A percentile compares a stretch with the other conserved stretches of the same genome.
Evolutionary conservation across 164 flowering plant genomes (phyloP).

Genomic region (Tetrastigma voinierianum): DNA sequence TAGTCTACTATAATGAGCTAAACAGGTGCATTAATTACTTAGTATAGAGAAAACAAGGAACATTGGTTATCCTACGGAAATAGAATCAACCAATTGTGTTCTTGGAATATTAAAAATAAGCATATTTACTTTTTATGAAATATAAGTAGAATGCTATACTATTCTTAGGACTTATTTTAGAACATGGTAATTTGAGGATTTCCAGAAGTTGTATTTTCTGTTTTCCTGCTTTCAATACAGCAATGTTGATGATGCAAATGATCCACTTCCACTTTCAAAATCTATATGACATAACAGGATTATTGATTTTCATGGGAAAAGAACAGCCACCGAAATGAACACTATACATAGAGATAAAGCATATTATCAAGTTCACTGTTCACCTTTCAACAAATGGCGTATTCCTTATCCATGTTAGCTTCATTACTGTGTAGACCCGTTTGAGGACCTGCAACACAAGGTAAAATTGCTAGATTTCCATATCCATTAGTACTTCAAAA

Average conservation of each 20-base stretch:
- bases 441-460: constrained; percentile 65
- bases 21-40: background rate
- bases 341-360: too few relatives aligned
- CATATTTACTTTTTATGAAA: background rate
- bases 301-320: too few relatives aligned
- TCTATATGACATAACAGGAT: too few relatives aligned
- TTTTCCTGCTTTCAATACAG: too few relatives aligned
- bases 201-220: too few relatives aligned
- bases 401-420: constrained; percentile 86
- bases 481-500: background rate
- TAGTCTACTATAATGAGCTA: background rate
- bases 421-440: constrained; percentile 40
- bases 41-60: background rate
- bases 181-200: too few relatives aligned
- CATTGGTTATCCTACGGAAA: background rate
- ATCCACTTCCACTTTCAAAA: too few relatives aligned
- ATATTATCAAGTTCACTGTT: background rate
- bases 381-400: constrained; percentile 67
- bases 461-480: background rate
- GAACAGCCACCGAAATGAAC: too few relatives aligned
- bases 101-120: background rate
- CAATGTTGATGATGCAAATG: too few relatives aligned
- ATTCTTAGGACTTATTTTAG: too few relatives aligned
- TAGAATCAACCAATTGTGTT: background rate
- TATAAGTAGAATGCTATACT: background rate